phyloP scores from a whole-genome alignment of 78 protist genomes.

The Isochrysis galbana region DNA sequence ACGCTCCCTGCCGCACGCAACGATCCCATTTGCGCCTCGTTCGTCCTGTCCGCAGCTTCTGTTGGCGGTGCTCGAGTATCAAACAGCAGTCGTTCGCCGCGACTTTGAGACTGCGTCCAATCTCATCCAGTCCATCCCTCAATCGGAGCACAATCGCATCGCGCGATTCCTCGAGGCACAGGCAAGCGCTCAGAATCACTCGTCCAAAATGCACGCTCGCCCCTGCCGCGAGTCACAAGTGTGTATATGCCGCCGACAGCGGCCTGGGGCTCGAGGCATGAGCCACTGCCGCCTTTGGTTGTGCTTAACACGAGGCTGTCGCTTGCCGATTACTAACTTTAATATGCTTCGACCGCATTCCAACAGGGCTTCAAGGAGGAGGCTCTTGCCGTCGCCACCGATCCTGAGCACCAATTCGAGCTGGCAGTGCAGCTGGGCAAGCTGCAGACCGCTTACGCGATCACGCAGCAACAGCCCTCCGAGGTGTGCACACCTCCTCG shows the following conservation, averaged over 20 bases:
- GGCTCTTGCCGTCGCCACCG: conserved; percentile 87
- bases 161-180: conserved; percentile 91
- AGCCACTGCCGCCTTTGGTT: background rate
- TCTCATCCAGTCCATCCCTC: conserved; percentile 79
- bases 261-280: too few species aligned
- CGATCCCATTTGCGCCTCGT: too few species aligned
- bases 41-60: too few species aligned
- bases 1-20: too few species aligned
- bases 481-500: conserved; percentile 17
- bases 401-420: conserved; percentile 89
- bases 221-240: too few species aligned
- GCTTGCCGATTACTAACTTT: background rate
- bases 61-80: conserved; percentile 82
- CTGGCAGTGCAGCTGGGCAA: conserved; percentile 83
- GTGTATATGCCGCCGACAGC: too few species aligned
- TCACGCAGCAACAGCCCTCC: background rate
- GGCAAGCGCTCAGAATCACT: too few species aligned
- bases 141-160: conserved; percentile 66
- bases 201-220: too few species aligned
- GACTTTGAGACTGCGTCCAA: conserved; percentile 71
- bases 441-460: conserved; percentile 70
- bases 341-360: background rate
- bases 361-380: conserved; percentile 59
- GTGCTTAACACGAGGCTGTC: background rate
- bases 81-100: conserved; percentile 84